Conservation (phyloP, 2,329 filamentous ascomycete genomes). For the Colletotrichum kahawae region DNA sequence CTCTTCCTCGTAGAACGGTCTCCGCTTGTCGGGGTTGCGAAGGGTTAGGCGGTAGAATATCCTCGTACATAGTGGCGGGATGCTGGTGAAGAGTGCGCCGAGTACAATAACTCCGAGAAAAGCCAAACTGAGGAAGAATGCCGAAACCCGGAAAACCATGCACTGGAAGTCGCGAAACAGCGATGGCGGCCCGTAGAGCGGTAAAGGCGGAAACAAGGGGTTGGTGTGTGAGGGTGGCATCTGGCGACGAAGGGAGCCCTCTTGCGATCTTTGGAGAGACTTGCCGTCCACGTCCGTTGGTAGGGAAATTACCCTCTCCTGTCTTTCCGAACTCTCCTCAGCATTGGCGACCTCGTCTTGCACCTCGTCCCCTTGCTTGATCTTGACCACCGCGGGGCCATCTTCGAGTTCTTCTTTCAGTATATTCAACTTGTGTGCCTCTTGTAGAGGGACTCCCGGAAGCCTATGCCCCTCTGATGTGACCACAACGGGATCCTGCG, state of each 20-base stretch:
- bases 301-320: slow-evolving; percentile 30
- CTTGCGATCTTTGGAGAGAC: slow-evolving; percentile 47
- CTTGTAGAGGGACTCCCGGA: slow-evolving; percentile 71
- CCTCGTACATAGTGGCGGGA: slow-evolving; percentile 56
- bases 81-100: slow-evolving; percentile 72
- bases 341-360: slow-evolving; percentile 33
- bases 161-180: slow-evolving; percentile 69
- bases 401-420: slow-evolving; percentile 56
- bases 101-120: slow-evolving; percentile 80
- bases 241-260: slow-evolving; percentile 48
- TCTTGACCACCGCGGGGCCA: slow-evolving; percentile 27
- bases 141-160: slow-evolving; percentile 66
- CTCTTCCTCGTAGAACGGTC: slow-evolving; percentile 80
- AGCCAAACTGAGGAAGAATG: slow-evolving; percentile 76
- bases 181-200: slow-evolving; percentile 79
- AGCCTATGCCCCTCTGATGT: slow-evolving; percentile 71
- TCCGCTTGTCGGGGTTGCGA: slow-evolving; percentile 60
- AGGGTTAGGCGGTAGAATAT: slow-evolving; percentile 60
- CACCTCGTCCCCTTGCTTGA: slow-evolving; percentile 25
- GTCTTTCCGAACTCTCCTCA: slow-evolving; percentile 33
- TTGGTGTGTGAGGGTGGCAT: slow-evolving; percentile 74
- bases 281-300: slow-evolving; percentile 34
- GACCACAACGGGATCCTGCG: slow-evolving; percentile 73
- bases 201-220: slow-evolving; percentile 83
- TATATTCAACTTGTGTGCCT: slow-evolving; percentile 73